These are phyloP conservation scores for Psidium friedrichsthalianum DNA, from an alignment of 345 rosid genomes.

Conservation along the genomic window DNA sequence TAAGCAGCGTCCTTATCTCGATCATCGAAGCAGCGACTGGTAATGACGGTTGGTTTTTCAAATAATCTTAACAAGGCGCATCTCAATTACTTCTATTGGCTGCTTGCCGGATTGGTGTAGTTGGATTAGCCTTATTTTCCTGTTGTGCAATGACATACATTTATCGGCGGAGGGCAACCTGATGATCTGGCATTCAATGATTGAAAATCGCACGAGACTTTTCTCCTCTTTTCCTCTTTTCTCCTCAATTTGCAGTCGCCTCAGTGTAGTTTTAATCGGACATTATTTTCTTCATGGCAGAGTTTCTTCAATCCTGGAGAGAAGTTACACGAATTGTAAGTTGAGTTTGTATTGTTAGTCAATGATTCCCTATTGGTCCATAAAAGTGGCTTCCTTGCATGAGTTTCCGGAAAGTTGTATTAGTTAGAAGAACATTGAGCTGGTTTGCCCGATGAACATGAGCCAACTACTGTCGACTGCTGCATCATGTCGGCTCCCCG, in stretches of 20 bases:
- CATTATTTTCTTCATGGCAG: not conserved
- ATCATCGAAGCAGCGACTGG: conserved; percentile 2
- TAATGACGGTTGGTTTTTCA: conserved; percentile 12
- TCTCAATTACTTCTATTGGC: conserved; percentile 21
- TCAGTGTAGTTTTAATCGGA: not conserved
- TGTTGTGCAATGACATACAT: conserved; percentile 13
- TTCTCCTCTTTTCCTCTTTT: not conserved
- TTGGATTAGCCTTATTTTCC: conserved; percentile 5
- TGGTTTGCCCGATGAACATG: not conserved
- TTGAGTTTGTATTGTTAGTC: not conserved
- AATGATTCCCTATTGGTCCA: not conserved
- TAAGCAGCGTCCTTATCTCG: conserved; percentile 14
- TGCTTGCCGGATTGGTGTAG: conserved; percentile 8
- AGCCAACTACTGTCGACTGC: not conserved
- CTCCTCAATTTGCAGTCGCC: not conserved
- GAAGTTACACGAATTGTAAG: not conserved
- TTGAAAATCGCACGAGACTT: not conserved
- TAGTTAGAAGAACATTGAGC: not conserved
- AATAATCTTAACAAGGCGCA: conserved; percentile 20
- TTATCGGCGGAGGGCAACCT: conserved; percentile 1
- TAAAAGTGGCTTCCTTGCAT: not conserved
- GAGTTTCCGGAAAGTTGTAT: not conserved
- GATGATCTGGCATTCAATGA: not conserved
- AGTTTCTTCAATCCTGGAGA: not conserved
- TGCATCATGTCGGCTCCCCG: not conserved